Evolutionary conservation across 495 filamentous ascomycete genomes (phyloP), one percentile per base, ranked within the genome.

Genomic region (Hyphodiscus hymeniophilus): DNA sequence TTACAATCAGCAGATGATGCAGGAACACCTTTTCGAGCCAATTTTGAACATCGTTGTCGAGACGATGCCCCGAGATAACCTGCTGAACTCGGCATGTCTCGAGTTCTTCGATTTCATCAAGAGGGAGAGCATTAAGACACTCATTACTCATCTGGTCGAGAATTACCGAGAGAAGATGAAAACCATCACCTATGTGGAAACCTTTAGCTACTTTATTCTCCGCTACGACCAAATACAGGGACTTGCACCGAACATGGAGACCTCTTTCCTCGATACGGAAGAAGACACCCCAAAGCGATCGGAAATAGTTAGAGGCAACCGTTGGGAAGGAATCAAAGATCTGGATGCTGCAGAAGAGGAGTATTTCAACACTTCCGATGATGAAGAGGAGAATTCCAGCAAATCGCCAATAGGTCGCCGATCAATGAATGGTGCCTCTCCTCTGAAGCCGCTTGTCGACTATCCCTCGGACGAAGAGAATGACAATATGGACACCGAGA

Each of bases 61-160:
- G 56, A 94, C 92, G 2, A 90, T 96, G 81, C 89, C 89, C 1
- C 81, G 87, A n/a, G 89, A 98, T 63, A 98, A 96, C 59, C 73
- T 97, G 3, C 76, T 98, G 26, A 92, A 92, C 59, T 95, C 90
- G 12, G 91, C 90, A n/a, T 95, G 88, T 64, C 73, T 97, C 12
- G 92, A 98, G 60, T 77, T 98, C 28, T 98, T 98, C 53, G 88
- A 90, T 55, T 88, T 84, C 55, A 88, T 98, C 55, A 88, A 82
- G 60, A 80, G 81, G 58, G 87, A 94, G 61, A 84, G 84, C 53
- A 75, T 91, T 55, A 92, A 88, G 60, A 75, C 82, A 5, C 68
- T 95, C 31, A 82, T 95, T 42, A 72, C 79, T 38, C 89, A 98
- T 57, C 64, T 96, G 30, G 88, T 94, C 22, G 87, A 94, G 56